These are phyloP conservation scores for Brettanomyces bruxellensis DNA, from an alignment of 805 yeast genomes.

Conservation along the genomic window DNA sequence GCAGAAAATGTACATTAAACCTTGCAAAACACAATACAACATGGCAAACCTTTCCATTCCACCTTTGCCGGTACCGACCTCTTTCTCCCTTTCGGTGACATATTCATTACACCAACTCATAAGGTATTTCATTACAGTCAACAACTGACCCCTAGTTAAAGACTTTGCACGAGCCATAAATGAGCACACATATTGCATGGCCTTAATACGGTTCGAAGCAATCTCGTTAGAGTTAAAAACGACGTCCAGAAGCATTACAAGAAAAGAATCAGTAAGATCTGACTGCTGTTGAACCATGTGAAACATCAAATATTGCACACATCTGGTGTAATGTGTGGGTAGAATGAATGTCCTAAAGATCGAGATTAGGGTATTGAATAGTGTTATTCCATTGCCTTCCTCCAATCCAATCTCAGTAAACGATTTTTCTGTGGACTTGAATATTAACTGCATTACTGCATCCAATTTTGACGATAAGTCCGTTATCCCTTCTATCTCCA, in stretches of 20 bases:
- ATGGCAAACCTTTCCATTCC: conserved; percentile 90
- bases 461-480: conserved; percentile 65
- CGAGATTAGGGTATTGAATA: conserved; percentile 67
- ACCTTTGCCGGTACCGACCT: conserved; percentile 31
- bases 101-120: conserved; percentile 79
- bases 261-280: conserved; percentile 75
- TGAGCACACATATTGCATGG: conserved; percentile 87
- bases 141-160: conserved; percentile 61
- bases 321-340: conserved; percentile 87
- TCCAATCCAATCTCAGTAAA: conserved; percentile 44
- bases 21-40: conserved; percentile 87
- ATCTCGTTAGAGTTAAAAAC: conserved; percentile 66
- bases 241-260: conserved; percentile 73
- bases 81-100: conserved; percentile 76
- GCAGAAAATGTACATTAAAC: conserved; percentile 84
- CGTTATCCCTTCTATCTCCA: conserved; percentile 39
- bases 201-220: conserved; percentile 70
- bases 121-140: conserved; percentile 74
- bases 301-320: conserved; percentile 79
- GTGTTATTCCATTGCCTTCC: conserved; percentile 53
- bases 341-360: conserved; percentile 74
- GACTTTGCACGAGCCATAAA: conserved; percentile 81
- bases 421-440: conserved; percentile 38
- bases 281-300: conserved; percentile 73
- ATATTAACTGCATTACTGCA: conserved; percentile 48